Percentiles rank a stretch among this genome's conserved stretches.
Conservation (phyloP, 371 early-diverging fungal genomes). For the Mortierella sp. region DNA sequence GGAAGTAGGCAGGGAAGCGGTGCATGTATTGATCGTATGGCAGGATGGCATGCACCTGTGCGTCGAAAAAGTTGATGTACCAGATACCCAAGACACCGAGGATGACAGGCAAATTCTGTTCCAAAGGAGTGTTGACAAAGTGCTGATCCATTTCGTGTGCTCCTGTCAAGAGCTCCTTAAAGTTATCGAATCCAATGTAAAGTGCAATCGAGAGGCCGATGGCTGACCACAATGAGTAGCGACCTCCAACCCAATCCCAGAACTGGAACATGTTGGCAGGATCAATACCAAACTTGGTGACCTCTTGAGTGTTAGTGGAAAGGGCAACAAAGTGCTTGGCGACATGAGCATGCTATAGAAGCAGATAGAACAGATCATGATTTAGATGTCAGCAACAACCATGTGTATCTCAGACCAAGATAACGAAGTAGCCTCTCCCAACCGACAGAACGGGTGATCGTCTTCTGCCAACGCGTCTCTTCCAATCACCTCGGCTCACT, state of each 20-base stretch:
- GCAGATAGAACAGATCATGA: background rate
- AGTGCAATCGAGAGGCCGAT: constrained; percentile 98
- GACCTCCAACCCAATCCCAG: constrained; percentile 99
- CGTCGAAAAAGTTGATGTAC: constrained; percentile 98
- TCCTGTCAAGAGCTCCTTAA: constrained; percentile 91
- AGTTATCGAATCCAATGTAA: constrained; percentile 96
- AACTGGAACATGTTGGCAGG: constrained; percentile 97
- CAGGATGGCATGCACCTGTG: constrained; percentile 95
- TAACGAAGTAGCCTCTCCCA: no score
- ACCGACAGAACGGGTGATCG: no score
- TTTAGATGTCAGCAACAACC: no score
- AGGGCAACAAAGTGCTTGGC: constrained; percentile 99
- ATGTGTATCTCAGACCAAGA: background rate
- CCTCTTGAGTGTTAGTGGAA: constrained; percentile 95
- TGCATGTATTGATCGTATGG: constrained; percentile 99
- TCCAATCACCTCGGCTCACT: no score
- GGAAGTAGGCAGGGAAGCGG: constrained; percentile 98
- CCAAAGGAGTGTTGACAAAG: constrained; percentile 88
- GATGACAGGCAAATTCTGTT: constrained; percentile 93
- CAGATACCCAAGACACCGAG: constrained; percentile 95
- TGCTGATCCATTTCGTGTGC: constrained; percentile 98
- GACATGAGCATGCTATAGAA: constrained; percentile 74
- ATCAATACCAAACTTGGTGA: constrained; percentile 93
- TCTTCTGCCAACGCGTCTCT: no score
- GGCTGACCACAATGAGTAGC: constrained; percentile 99